Evolutionary conservation across 495 filamentous ascomycete species (phyloP), one percentile per base, ranked within the genome.

Genomic region (Talaromyces liani): DNA sequence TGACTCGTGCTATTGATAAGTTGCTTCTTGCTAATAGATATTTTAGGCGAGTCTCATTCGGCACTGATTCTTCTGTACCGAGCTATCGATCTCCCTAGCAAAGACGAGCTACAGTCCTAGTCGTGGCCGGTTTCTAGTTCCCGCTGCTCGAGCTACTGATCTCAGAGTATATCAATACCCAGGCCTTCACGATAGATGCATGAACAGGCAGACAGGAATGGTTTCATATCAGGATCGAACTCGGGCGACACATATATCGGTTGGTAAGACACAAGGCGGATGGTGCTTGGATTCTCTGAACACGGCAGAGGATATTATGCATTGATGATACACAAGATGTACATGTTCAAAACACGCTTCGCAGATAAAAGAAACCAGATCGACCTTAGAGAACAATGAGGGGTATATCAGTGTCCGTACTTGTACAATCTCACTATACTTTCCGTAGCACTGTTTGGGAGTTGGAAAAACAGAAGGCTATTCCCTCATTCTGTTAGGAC

Each of bases 51-150:
- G 77, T 91, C 89, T 53, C 94, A 98, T 76, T 96, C 92, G 20
- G 94, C 94, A 16, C 80, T 98, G 14, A 95, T 98, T 65, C 79
- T 97, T 29, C 86, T 98, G 10, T 98, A 98, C 74, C 86, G 87
- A 33, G 94, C 95, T 7, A 90, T 97, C 60, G 84, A 87, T 22
- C 71, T 89, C 31, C 81, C 85, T 14, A 79, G 77, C 10, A 64
- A 77, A 25, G 79, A 85, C 31, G 63, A 64, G 41, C n/a, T 62
- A 20, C 16, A 62, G 47, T 60, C 58, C 14, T 41, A 60, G 58
- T 45, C 10, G 45, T 20, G n/a, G 6, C n/a, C 45, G 45, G n/a
- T 7, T 18, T 47, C 8, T 20, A n/a, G 4, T 20, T 49, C n/a
- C 18, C 45, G 45, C 45, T 49, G 45, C 45, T 6, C 10, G n/a